Evolutionary conservation across 140 eudicot species (phyloP).

Genomic region (Cichorium intybus): DNA sequence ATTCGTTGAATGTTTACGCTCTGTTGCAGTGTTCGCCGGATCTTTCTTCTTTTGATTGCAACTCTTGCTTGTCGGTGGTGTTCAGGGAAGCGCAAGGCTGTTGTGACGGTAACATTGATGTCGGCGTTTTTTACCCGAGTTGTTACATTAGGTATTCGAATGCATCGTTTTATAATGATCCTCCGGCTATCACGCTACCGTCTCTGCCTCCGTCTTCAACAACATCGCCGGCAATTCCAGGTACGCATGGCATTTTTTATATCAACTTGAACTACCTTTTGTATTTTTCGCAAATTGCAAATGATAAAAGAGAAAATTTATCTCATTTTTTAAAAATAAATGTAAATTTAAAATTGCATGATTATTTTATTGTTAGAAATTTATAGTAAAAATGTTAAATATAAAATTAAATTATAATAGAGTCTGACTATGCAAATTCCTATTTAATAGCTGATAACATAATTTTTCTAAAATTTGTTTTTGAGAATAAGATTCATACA

Average conservation of each 20-base stretch:
- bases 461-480: not conserved
- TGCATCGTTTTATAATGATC: conserved; percentile 9
- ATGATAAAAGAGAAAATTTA: too few relatives aligned
- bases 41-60: conserved; percentile 31
- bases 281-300: too few relatives aligned
- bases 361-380: too few relatives aligned
- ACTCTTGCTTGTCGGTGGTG: conserved; percentile 21
- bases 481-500: not conserved
- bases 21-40: conserved; percentile 40
- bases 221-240: not conserved
- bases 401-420: too few relatives aligned
- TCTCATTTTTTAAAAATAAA: too few relatives aligned
- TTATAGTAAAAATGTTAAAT: too few relatives aligned
- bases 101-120: conserved; percentile 14
- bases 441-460: too few relatives aligned
- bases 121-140: conserved; percentile 15
- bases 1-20: not conserved
- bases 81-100: conserved; percentile 22
- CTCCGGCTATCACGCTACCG: conserved; percentile 8
- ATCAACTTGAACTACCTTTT: too few relatives aligned
- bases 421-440: too few relatives aligned
- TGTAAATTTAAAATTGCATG: too few relatives aligned
- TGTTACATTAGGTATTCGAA: conserved; percentile 21
- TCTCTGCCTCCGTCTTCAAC: not conserved
- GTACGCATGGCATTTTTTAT: not conserved